These are phyloP conservation scores for Fragaria nilgerrensis DNA, from an alignment of 306 rosid genomes.

Conservation along the genomic window DNA sequence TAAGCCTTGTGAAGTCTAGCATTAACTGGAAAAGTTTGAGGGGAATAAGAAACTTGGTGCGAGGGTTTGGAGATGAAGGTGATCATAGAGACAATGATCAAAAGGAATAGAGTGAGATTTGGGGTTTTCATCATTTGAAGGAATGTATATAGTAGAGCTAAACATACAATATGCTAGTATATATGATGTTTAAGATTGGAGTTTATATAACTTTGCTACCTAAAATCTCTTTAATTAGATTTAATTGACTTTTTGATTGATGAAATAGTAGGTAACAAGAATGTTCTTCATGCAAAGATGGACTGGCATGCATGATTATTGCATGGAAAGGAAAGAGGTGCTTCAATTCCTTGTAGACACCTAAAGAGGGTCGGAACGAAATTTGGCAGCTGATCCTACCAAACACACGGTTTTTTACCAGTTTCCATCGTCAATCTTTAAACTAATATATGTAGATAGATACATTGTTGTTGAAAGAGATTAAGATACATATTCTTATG, in stretches of 20 bases:
- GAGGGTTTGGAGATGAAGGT: constrained; percentile 46
- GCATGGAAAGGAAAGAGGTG: neutral
- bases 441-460: constrained; percentile 9
- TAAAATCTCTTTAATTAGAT: neutral
- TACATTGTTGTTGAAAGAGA: neutral
- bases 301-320: neutral
- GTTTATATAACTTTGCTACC: constrained; percentile 27
- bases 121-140: constrained; percentile 27
- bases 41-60: constrained; percentile 30
- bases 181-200: neutral
- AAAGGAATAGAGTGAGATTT: constrained; percentile 7
- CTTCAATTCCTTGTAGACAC: constrained; percentile 11
- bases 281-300: constrained; percentile 10
- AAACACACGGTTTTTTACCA: constrained; percentile 64
- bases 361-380: constrained; percentile 27
- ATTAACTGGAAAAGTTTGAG: constrained; percentile 33
- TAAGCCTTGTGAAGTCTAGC: constrained; percentile 72
- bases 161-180: neutral
- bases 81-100: constrained; percentile 7
- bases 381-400: constrained; percentile 46
- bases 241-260: neutral
- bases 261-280: constrained; percentile 6
- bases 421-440: neutral
- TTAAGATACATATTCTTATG: neutral
- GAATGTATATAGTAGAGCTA: neutral